Conservation (phyloP, 371 early-diverging fungal species). For the Parasitella parasitica region DNA sequence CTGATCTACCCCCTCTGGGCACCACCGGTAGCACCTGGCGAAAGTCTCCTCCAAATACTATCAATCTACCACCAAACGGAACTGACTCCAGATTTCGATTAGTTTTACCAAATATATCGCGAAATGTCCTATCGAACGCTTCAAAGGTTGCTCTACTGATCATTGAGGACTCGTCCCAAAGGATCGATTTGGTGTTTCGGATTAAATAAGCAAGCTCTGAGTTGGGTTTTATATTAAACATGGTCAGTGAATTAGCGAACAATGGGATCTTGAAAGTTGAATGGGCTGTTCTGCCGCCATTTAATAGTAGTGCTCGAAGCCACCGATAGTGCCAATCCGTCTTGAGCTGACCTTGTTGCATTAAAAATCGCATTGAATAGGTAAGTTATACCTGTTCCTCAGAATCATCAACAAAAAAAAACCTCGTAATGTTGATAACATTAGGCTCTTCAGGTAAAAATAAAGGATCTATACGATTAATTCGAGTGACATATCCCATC, state of each 20-base stretch:
- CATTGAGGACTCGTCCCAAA: conserved; percentile 31
- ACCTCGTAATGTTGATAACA: conserved; percentile 12
- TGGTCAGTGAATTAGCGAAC: not conserved
- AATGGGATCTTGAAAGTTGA: conserved; percentile 22
- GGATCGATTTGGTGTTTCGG: conserved; percentile 1
- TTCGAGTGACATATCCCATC: conserved; percentile 12
- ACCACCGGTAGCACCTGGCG: conserved; percentile 22
- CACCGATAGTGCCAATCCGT: too few relatives aligned
- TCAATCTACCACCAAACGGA: conserved; percentile 30
- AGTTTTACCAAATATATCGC: conserved; percentile 13
- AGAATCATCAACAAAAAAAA: too few relatives aligned
- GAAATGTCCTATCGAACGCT: conserved; percentile 23
- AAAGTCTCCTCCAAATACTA: conserved; percentile 26
- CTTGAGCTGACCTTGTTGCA: too few relatives aligned
- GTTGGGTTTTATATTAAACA: not conserved
- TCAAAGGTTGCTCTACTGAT: conserved; percentile 12
- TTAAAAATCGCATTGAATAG: too few relatives aligned
- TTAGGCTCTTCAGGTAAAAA: conserved; percentile 19
- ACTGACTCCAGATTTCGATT: not conserved
- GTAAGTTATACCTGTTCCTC: too few relatives aligned
- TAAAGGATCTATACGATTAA: conserved; percentile 7
- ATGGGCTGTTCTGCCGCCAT: conserved; percentile 26
- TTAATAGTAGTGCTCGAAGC: too few relatives aligned
- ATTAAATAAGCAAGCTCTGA: conserved; percentile 3
- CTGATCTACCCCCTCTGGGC: not conserved